Evolutionary conservation across 768 basidiomycete species (phyloP).

Genomic region (Mycena sanguinolenta): DNA sequence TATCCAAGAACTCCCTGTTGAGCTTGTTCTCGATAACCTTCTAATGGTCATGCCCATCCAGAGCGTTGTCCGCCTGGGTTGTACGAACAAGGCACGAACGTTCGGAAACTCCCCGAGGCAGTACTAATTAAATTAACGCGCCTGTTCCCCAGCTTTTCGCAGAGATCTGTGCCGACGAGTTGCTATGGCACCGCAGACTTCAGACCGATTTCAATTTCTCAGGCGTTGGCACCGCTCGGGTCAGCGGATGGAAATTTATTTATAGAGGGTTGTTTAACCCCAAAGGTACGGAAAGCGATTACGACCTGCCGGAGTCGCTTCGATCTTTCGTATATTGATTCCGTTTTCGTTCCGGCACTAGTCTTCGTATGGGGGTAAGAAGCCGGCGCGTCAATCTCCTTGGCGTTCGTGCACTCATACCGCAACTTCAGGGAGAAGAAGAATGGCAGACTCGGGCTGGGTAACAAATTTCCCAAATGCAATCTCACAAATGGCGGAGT

Average conservation of each 20-base stretch:
- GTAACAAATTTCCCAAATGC: constrained; percentile 48
- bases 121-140: too few relatives aligned
- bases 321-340: constrained; percentile 9
- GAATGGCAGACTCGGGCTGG: constrained; percentile 75
- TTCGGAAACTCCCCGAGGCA: too few relatives aligned
- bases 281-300: constrained; percentile 70
- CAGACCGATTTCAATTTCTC: constrained; percentile 84
- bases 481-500: constrained; percentile 49
- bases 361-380: constrained; percentile 69
- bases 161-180: constrained; percentile 74
- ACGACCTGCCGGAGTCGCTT: background rate
- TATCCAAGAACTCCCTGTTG: constrained; percentile 74
- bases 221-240: constrained; percentile 77
- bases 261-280: constrained; percentile 77
- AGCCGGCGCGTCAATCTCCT: background rate
- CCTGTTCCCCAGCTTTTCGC: constrained; percentile 63
- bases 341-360: constrained; percentile 33
- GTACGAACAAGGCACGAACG: constrained; percentile 66
- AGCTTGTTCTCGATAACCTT: constrained; percentile 83
- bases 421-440: constrained; percentile 62
- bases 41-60: constrained; percentile 66
- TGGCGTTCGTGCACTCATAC: constrained; percentile 11
- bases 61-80: constrained; percentile 70
- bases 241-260: constrained; percentile 83
- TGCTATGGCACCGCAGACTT: constrained; percentile 82